These are phyloP conservation scores for Lactifluus pinguis DNA, from an alignment of 768 basidiomycete genomes.

Conservation along the genomic window DNA sequence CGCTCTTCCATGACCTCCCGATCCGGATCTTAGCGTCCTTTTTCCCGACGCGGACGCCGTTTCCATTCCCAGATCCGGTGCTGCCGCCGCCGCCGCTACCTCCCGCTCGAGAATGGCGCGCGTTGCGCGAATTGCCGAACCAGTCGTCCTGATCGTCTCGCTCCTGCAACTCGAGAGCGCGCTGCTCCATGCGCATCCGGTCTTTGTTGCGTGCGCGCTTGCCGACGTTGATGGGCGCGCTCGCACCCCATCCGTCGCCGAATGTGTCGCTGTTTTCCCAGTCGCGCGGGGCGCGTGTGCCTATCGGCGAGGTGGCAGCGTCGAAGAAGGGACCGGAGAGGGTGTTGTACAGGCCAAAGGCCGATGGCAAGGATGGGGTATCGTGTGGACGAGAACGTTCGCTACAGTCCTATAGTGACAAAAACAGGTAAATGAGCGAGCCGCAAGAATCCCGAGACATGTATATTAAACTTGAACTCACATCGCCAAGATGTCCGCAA, in stretches of 20 bases:
- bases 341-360: conserved; percentile 56
- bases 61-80: conserved; percentile 19
- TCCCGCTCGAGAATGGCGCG: conserved; percentile 19
- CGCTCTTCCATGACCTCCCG: conserved; percentile 15
- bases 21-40: conserved; percentile 21
- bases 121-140: conserved; percentile 41
- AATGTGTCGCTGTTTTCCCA: conserved; percentile 34
- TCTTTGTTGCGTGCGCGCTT: conserved; percentile 54
- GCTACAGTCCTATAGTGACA: conserved; percentile 45
- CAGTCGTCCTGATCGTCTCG: conserved; percentile 56
- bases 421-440: neutral
- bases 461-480: conserved; percentile 30
- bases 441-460: no score
- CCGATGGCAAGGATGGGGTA: conserved; percentile 46
- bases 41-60: conserved; percentile 22
- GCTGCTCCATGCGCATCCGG: conserved; percentile 44
- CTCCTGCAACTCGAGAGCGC: conserved; percentile 34
- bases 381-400: conserved; percentile 34
- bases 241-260: conserved; percentile 38
- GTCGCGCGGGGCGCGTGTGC: conserved; percentile 31
- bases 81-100: conserved; percentile 22
- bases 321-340: conserved; percentile 53
- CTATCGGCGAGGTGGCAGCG: conserved; percentile 23
- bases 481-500: conserved; percentile 71
- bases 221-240: conserved; percentile 53